Conservation (phyloP, 2,329 filamentous ascomycete species). For the Pseudogymnoascus sp. region DNA sequence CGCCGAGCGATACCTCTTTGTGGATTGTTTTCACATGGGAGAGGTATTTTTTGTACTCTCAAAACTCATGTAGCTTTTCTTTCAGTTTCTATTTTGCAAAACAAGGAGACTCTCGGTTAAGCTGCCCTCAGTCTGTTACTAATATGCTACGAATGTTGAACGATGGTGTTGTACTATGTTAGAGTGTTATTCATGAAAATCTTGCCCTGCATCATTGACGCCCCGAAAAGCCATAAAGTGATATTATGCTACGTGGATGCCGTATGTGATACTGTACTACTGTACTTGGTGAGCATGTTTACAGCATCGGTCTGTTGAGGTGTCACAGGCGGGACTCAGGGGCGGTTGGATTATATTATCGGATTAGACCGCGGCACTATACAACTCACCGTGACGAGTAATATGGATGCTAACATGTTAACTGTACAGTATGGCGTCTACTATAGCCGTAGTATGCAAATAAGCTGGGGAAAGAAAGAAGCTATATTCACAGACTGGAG, state of each 20-base stretch:
- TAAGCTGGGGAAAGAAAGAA: not conserved
- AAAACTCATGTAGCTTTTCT: slow-evolving; percentile 11
- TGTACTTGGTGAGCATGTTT: not conserved
- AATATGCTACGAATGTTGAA: slow-evolving; percentile 12
- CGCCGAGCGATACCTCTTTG: slow-evolving; percentile 10
- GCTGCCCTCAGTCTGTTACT: slow-evolving; percentile 10
- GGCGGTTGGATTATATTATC: not conserved
- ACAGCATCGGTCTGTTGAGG: not conserved
- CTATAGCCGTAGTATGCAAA: not conserved
- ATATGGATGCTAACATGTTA: no score
- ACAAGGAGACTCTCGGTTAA: slow-evolving; percentile 9
- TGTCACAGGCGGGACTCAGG: not conserved
- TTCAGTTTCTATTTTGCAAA: slow-evolving; percentile 10
- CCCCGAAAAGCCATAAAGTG: not conserved
- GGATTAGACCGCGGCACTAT: not conserved
- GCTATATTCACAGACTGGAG: not conserved
- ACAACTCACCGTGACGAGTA: not conserved
- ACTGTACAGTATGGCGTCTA: not conserved
- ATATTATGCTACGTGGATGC: not conserved
- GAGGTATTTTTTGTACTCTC: slow-evolving; percentile 10
- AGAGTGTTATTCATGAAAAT: slow-evolving; percentile 12
- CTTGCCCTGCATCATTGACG: not conserved
- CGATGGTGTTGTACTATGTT: slow-evolving; percentile 12
- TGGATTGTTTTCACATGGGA: slow-evolving; percentile 5
- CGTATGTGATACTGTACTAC: not conserved